Base-by-base conservation (phyloP, 2,329 filamentous ascomycete genomes). In the Nigrograna mackinnonii region DNA sequence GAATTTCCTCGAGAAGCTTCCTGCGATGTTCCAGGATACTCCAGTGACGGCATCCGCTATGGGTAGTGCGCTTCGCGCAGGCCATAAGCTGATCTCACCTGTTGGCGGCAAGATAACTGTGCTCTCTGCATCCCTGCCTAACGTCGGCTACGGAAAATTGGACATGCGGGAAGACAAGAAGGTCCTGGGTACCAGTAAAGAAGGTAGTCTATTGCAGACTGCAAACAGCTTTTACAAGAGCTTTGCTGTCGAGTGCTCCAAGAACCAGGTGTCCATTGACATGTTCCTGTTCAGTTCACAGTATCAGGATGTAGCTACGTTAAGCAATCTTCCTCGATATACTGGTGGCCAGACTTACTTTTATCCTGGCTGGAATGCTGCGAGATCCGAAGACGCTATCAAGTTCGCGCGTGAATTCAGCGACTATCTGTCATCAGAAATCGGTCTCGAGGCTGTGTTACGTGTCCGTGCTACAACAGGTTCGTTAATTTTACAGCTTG, bases 271-370 rank as follows among this genome's bases (percentile, higher is more conserved):
- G 20, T 97, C 91, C 0, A 91, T 99, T 26, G 63, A 67, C 41
- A 67, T 67, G 63, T 67, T 67, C 48, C 49, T 67, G 5, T 67
- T 66, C 39, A 64, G 61, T 4, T 61, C 58, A 9, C 57, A 59
- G 22, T 66, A 99, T 69, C 94, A 97, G 71, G 94, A 99, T 66
- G 94, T 99, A 38, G 94, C 94, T 4, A 96, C 91, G 22, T 78
- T 99, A 40, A 96, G 91, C 77, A 96, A 96, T 68, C 78, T 99
- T 36, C 94, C 94, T 35, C 80, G 94, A 57, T 99, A 97, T 67
- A 97, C 94, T 18, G 94, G 92, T 68, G 94, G 94, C 17, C 94
- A 97, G 67, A 99, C 94, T 1, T 97, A 92, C 78, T 97, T 96
- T 76, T 99, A 99, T 65, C 94, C 94, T 12, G 92, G 89, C 18